These are phyloP conservation scores for Pinus tabuliformis DNA, from an alignment of 75 land plant species.

Conservation along the genomic window DNA sequence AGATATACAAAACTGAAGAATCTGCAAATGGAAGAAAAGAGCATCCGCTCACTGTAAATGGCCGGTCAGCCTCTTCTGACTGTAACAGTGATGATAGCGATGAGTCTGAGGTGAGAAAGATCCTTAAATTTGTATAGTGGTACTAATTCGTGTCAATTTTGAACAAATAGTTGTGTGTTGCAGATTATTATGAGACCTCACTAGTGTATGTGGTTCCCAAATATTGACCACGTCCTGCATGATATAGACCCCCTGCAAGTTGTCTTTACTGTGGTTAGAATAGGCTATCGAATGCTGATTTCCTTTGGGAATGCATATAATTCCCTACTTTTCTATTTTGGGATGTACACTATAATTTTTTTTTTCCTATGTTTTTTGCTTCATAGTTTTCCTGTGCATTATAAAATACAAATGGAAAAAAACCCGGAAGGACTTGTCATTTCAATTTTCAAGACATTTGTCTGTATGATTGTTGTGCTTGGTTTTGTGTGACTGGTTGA, in stretches of 20 bases:
- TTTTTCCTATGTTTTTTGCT: neutral
- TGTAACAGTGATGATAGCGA: neutral
- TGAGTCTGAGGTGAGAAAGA: constrained; percentile 2
- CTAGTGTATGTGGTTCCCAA: neutral
- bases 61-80: neutral
- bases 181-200: neutral
- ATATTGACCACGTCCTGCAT: neutral
- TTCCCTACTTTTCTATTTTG: neutral
- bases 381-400: neutral
- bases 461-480: neutral
- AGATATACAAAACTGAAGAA: neutral
- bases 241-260: neutral
- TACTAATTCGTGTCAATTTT: neutral
- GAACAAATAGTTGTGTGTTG: neutral
- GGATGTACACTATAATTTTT: neutral
- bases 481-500: neutral
- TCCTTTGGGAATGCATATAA: neutral
- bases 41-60: neutral
- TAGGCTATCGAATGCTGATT: neutral
- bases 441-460: neutral
- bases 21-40: neutral
- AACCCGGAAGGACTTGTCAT: neutral
- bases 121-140: neutral
- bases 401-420: neutral
- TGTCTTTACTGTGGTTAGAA: neutral